Conservation (phyloP, 2,329 filamentous ascomycete genomes). For the Metarhizium brunneum region DNA sequence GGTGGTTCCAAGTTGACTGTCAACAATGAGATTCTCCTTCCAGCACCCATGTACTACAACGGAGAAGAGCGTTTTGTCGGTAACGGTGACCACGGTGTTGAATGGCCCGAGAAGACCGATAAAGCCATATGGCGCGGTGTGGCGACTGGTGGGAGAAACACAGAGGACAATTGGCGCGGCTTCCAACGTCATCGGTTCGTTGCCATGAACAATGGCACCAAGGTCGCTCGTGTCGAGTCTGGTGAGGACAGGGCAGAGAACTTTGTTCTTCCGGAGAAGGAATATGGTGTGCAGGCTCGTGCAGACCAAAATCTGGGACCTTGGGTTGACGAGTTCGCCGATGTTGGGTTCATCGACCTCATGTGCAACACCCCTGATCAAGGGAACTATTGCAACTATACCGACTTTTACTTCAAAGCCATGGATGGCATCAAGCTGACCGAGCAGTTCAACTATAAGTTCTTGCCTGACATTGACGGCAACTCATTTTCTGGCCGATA, state of each 20-base stretch:
- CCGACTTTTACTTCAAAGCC: constrained; percentile 33
- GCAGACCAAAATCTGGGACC: constrained; percentile 32
- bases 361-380: constrained; percentile 33
- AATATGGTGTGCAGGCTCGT: constrained; percentile 39
- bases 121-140: constrained; percentile 56
- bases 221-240: constrained; percentile 39
- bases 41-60: constrained; percentile 60
- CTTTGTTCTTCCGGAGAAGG: constrained; percentile 40
- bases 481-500: constrained; percentile 63
- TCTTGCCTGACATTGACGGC: constrained; percentile 68
- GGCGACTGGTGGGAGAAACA: constrained; percentile 54
- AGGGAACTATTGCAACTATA: constrained; percentile 37
- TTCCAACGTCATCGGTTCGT: constrained; percentile 72
- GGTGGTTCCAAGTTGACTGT: constrained; percentile 59
- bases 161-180: constrained; percentile 54
- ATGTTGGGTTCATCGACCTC: constrained; percentile 45
- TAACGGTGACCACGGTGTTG: constrained; percentile 39
- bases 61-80: constrained; percentile 54
- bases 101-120: constrained; percentile 48
- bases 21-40: constrained; percentile 63
- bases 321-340: constrained; percentile 40
- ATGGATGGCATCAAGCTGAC: constrained; percentile 31
- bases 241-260: constrained; percentile 35
- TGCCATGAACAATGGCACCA: constrained; percentile 60
- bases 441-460: constrained; percentile 55